These are phyloP conservation scores for Dipteronia dyeriana DNA, from an alignment of 345 rosid genomes.

Conservation along the genomic window DNA sequence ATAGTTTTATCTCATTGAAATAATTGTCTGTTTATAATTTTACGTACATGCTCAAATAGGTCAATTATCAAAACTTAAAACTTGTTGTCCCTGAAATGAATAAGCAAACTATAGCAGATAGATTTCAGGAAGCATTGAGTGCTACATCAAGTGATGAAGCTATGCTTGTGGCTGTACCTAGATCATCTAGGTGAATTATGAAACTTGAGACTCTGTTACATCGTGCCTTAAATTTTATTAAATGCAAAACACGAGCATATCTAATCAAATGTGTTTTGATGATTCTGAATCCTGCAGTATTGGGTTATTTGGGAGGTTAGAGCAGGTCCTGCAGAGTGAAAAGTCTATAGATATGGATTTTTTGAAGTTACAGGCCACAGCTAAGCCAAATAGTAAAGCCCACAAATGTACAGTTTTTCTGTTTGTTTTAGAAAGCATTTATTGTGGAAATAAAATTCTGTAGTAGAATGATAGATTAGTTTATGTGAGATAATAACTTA, in stretches of 20 bases:
- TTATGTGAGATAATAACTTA: slow-evolving; percentile 10
- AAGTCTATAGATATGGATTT: slow-evolving; percentile 60
- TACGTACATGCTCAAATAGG: slow-evolving; percentile 33
- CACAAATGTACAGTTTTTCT: background rate
- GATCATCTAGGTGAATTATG: slow-evolving; percentile 53
- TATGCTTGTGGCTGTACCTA: slow-evolving; percentile 36
- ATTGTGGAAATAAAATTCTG: background rate
- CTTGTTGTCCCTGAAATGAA: slow-evolving; percentile 41
- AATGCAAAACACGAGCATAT: background rate
- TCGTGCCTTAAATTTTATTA: slow-evolving; percentile 12
- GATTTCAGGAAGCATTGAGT: slow-evolving; percentile 73
- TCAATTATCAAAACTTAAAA: slow-evolving; percentile 32
- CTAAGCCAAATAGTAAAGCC: slow-evolving; percentile 37
- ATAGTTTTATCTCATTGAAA: slow-evolving; percentile 12
- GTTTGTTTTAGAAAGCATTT: background rate
- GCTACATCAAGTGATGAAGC: slow-evolving; percentile 47
- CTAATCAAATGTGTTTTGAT: background rate
- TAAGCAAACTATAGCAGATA: slow-evolving; percentile 63
- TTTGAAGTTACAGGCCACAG: slow-evolving; percentile 41
- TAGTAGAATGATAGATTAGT: background rate
- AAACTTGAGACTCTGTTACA: slow-evolving; percentile 13
- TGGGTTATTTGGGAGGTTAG: slow-evolving; percentile 72
- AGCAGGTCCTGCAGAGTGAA: slow-evolving; percentile 72
- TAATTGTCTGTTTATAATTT: slow-evolving; percentile 13
- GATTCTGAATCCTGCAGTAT: slow-evolving; percentile 41